Conservation (phyloP, 805 yeast genomes). For the Candida tibetensis region DNA sequence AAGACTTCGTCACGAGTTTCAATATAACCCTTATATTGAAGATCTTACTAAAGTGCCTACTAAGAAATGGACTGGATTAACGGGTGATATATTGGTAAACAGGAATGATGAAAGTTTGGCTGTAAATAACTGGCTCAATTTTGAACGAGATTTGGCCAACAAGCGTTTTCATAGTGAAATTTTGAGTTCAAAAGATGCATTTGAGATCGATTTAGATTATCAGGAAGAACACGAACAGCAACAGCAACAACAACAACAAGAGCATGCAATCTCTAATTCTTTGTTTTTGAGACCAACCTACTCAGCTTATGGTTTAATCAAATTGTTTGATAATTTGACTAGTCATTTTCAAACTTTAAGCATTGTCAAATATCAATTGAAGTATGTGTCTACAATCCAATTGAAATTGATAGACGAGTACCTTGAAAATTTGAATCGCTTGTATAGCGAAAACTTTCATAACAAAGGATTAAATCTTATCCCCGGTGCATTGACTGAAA, state of each 20-base stretch:
- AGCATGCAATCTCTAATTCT: not conserved
- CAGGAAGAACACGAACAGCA: not conserved
- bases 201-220: conserved; percentile 57
- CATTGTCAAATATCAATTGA: conserved; percentile 50
- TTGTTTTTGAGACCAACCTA: conserved; percentile 49
- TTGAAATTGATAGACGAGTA: conserved; percentile 54
- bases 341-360: conserved; percentile 51
- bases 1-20: conserved; percentile 41
- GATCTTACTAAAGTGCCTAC: conserved; percentile 18
- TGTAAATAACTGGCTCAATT: conserved; percentile 47
- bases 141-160: conserved; percentile 52
- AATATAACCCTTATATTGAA: conserved; percentile 42
- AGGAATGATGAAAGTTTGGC: conserved; percentile 34
- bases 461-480: conserved; percentile 32
- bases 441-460: conserved; percentile 22
- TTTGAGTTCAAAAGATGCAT: conserved; percentile 45
- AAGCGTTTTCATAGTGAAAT: conserved; percentile 51
- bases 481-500: conserved; percentile 35
- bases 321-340: conserved; percentile 56
- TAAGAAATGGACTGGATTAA: conserved; percentile 47
- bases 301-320: conserved; percentile 56
- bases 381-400: conserved; percentile 58
- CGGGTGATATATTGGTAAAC: conserved; percentile 35
- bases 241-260: too few species aligned
- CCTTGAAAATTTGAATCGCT: conserved; percentile 28